Percentiles rank a stretch among this genome's conserved stretches.
These are phyloP conservation scores for Vicia villosa DNA, from an alignment of 306 rosid genomes.

Conservation along the genomic window DNA sequence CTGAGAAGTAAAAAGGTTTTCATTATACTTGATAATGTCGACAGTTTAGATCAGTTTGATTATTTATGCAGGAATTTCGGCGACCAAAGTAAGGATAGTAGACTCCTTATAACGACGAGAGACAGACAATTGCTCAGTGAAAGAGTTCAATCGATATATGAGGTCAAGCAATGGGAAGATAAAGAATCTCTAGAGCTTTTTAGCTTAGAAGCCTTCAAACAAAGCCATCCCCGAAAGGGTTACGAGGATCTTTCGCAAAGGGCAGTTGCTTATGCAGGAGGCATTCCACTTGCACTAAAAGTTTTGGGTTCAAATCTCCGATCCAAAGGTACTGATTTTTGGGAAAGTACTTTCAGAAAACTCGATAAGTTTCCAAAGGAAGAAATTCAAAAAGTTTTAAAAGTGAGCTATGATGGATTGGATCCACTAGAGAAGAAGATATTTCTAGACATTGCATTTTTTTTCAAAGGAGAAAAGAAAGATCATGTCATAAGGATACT, in stretches of 20 bases:
- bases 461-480: constrained; percentile 6
- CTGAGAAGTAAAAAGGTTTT: constrained; percentile 13
- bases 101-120: constrained; percentile 30
- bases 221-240: neutral
- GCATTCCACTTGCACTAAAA: constrained; percentile 33
- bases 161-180: neutral
- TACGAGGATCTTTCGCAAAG: constrained; percentile 9
- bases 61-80: neutral
- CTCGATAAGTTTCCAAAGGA: too few species aligned
- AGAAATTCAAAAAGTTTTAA: neutral
- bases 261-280: constrained; percentile 7
- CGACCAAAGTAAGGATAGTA: neutral
- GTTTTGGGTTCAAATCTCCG: constrained; percentile 32
- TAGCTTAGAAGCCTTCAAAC: constrained; percentile 11
- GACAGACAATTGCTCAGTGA: neutral
- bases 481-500: constrained; percentile 9
- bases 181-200: constrained; percentile 9
- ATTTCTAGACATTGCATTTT: constrained; percentile 37
- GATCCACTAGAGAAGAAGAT: neutral
- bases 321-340: neutral
- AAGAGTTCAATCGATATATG: neutral
- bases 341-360: constrained; percentile 10
- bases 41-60: neutral
- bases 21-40: constrained; percentile 34
- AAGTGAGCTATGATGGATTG: constrained; percentile 30